Evolutionary conservation across 1,139 yeast genomes (phyloP).

Genomic region (Lodderomyces theae): DNA sequence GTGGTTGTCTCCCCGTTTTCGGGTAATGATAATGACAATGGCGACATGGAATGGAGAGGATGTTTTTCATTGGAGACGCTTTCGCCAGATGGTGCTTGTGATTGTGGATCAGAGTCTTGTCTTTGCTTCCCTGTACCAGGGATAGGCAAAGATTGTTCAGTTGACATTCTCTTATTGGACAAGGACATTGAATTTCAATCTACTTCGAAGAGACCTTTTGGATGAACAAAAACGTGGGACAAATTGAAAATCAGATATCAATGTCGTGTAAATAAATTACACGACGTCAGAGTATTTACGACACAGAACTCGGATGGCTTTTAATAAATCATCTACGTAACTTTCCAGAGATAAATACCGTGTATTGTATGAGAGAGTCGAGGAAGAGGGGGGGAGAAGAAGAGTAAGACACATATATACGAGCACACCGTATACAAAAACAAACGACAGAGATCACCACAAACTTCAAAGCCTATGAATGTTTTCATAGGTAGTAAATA

Average conservation of each 20-base stretch:
- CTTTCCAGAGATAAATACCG: not conserved
- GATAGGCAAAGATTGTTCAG: slow-evolving; percentile 9
- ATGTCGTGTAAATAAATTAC: not conserved
- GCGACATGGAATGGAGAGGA: slow-evolving; percentile 27
- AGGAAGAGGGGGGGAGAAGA: not conserved
- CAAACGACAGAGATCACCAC: not conserved
- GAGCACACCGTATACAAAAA: not conserved
- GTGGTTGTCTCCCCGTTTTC: slow-evolving; percentile 6
- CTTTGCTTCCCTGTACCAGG: slow-evolving; percentile 8
- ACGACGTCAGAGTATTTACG: not conserved
- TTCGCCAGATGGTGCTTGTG: not conserved
- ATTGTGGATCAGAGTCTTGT: not conserved
- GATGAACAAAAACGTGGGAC: slow-evolving; percentile 4
- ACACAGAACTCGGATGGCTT: too few relatives aligned
- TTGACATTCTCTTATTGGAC: slow-evolving; percentile 6
- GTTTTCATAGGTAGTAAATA: too few relatives aligned
- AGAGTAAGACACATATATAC: slow-evolving; percentile 1
- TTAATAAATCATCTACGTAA: not conserved
- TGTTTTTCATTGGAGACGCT: slow-evolving; percentile 15
- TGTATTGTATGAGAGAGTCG: slow-evolving; percentile 1
- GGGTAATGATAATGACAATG: slow-evolving; percentile 24
- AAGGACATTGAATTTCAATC: too few relatives aligned
- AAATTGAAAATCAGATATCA: not conserved
- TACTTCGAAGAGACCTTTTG: too few relatives aligned
- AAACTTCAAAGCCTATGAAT: not conserved